phyloP scores from a whole-genome alignment of 441 rosid genomes.

The Eutrema salsugineum region DNA sequence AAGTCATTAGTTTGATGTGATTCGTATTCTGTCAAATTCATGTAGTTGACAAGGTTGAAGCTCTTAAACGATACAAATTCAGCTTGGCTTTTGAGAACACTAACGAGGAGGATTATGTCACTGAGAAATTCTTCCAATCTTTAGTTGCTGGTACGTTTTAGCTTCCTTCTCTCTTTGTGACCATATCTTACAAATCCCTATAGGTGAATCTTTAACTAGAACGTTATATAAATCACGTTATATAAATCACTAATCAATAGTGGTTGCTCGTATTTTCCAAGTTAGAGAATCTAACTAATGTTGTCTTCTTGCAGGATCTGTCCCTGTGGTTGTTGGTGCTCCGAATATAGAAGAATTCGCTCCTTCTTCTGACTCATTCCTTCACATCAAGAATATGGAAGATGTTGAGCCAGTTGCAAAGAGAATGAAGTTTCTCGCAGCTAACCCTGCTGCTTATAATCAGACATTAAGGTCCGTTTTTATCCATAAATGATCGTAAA shows the following conservation, averaged over 20 bases:
- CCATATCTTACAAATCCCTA: neutral
- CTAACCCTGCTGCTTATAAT: slow-evolving; percentile 67
- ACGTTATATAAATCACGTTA: neutral
- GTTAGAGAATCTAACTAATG: too few species aligned
- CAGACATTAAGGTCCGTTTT: slow-evolving; percentile 52
- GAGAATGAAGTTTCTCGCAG: slow-evolving; percentile 70
- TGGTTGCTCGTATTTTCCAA: neutral
- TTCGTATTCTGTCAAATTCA: neutral
- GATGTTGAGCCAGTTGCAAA: slow-evolving; percentile 62
- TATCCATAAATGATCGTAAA: neutral
- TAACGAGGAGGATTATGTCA: slow-evolving; percentile 95
- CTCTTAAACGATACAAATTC: slow-evolving; percentile 79
- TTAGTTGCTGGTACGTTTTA: slow-evolving; percentile 77
- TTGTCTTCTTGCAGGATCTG: slow-evolving; percentile 47
- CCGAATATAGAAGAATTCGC: slow-evolving; percentile 90
- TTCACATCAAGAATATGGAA: slow-evolving; percentile 58
- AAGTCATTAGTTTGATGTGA: neutral
- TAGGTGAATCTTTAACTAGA: neutral
- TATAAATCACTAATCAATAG: neutral
- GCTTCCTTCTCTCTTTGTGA: neutral
- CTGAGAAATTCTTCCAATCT: slow-evolving; percentile 91
- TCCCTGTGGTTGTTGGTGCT: slow-evolving; percentile 91
- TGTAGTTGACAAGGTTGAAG: slow-evolving; percentile 82
- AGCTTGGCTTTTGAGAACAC: slow-evolving; percentile 98
- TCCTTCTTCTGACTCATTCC: slow-evolving; percentile 58